Evolutionary conservation across 176 grass and related monocot genomes (phyloP).

Genomic region (Guadua angustifolia): DNA sequence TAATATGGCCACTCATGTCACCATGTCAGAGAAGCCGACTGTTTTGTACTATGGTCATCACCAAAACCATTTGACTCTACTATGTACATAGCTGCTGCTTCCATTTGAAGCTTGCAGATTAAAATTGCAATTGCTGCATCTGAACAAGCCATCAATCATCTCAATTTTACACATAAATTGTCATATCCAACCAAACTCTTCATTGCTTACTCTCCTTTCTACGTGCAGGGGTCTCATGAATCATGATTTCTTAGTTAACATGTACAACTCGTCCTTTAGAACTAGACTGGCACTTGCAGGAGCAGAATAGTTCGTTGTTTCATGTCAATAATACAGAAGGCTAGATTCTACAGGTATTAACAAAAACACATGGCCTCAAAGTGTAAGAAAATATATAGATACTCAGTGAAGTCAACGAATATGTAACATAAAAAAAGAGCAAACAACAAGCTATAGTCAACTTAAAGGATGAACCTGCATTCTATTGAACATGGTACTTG

Average conservation of each 20-base stretch:
- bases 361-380: conserved; percentile 19
- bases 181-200: neutral
- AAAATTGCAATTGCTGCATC: neutral
- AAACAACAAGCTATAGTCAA: conserved; percentile 31
- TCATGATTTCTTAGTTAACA: neutral
- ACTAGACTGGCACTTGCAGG: neutral
- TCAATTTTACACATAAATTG: neutral
- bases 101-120: neutral
- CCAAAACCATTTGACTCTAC: conserved; percentile 1
- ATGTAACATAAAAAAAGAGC: conserved; percentile 1
- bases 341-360: conserved; percentile 5
- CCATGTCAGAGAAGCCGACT: neutral
- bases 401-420: conserved; percentile 4
- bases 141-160: conserved; percentile 3
- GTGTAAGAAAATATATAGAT: conserved; percentile 30
- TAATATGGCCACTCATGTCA: conserved; percentile 10
- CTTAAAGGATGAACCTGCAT: conserved; percentile 35
- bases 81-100: neutral
- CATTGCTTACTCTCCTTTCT: neutral
- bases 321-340: neutral
- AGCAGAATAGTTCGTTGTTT: neutral
- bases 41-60: neutral
- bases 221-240: neutral
- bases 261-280: neutral
- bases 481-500: conserved; percentile 41